phyloP scores from a whole-genome alignment of 805 yeast genomes.

The Hanseniaspora nectarophila region DNA sequence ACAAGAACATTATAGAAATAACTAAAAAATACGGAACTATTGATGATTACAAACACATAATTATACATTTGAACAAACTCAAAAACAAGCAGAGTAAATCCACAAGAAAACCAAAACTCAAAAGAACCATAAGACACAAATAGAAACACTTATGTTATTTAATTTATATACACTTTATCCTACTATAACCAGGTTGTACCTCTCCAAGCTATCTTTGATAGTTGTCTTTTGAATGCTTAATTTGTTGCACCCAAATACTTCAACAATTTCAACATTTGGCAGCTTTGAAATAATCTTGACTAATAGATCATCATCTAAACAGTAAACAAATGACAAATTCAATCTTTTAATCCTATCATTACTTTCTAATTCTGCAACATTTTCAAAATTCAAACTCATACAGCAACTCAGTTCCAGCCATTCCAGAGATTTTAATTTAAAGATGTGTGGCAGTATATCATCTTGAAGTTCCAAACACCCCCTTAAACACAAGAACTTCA shows the following conservation, averaged over 20 bases:
- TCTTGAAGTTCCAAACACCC: slow-evolving; percentile 61
- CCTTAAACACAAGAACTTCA: slow-evolving; percentile 47
- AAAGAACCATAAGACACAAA: background rate
- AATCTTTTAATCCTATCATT: slow-evolving; percentile 51
- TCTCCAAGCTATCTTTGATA: slow-evolving; percentile 48
- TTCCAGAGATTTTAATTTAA: slow-evolving; percentile 49
- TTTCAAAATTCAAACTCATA: slow-evolving; percentile 43
- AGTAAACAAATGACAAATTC: slow-evolving; percentile 71
- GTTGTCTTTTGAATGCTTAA: slow-evolving; percentile 43
- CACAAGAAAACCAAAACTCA: background rate
- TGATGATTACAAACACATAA: background rate
- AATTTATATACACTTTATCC: slow-evolving; percentile 21
- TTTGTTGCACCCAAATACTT: slow-evolving; percentile 69
- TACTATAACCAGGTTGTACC: slow-evolving; percentile 64
- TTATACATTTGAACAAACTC: background rate
- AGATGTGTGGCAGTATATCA: slow-evolving; percentile 44
- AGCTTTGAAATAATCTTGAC: slow-evolving; percentile 47
- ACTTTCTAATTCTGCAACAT: slow-evolving; percentile 37
- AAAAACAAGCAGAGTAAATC: background rate
- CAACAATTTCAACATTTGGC: slow-evolving; percentile 50
- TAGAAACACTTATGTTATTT: background rate
- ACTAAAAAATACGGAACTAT: background rate
- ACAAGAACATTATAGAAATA: background rate
- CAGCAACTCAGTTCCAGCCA: slow-evolving; percentile 62
- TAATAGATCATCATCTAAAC: slow-evolving; percentile 59